Base-by-base conservation (phyloP, 129 eudicot genomes). In the Escallonia herrerae region DNA sequence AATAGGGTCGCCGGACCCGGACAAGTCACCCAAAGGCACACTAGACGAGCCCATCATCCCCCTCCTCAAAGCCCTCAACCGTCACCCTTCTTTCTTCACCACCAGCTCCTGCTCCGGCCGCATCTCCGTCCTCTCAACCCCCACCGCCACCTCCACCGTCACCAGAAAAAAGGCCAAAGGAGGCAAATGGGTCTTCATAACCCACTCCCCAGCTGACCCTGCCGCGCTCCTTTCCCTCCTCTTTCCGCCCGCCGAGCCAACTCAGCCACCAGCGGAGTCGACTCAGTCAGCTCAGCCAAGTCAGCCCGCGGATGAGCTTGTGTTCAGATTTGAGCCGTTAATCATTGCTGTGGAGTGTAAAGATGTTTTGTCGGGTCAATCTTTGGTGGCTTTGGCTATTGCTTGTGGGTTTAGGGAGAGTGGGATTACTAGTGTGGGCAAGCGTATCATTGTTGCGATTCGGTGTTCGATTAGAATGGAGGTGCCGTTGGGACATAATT, bases 51-150 rank as follows among this genome's bases (percentile, higher is more conserved):
- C 91, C 10, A 74, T 93, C 38, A 71, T 93, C 72, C 96, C 96
- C 33, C 86, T 89, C 53, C 78, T 93, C 43, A 40, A 71, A 46
- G 59, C 90, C 77, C 62, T 93, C 60, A 93, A 93, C 68, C 68
- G 87, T 62, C 95, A 89, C 75, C 86, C 91, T 56, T 80, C 76
- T 7, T 89, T 73, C 83, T 93, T 86, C 87, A 93, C 99, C 70
- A 93, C 99, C 76, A 85, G 95, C 65, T 93, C 99, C 56, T 93
- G 99, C 81, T 93, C 99, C 45, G 99, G 99, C 76, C 91, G 99
- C 47, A 93, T 93, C 75, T 93, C 99, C 75, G 70, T 93, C 74
- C 84, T 93, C 76, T 42, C 90, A 89, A 42, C 91, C 93, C 33
- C 33, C 33, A 22, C n/a, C n/a, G n/a, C n/a, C n/a, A n/a, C 81